A percentile compares a stretch with the other conserved stretches of the same genome.
These are phyloP conservation scores for Neoarthrinium moseri DNA, from an alignment of 2,329 filamentous ascomycete species.

Conservation along the genomic window DNA sequence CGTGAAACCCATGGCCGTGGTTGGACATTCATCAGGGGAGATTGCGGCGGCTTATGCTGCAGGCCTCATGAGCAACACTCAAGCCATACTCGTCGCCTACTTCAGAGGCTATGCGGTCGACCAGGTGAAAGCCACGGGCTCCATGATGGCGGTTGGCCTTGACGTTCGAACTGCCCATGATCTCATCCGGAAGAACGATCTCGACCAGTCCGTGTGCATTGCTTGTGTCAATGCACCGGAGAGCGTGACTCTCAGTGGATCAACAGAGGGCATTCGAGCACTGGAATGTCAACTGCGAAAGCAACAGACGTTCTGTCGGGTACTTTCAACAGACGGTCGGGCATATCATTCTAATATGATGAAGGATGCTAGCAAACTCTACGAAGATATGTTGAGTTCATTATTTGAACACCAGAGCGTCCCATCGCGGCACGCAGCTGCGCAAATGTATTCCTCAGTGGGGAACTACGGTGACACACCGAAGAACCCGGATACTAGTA, in stretches of 20 bases:
- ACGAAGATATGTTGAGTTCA: conserved; percentile 31
- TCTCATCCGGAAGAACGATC: conserved; percentile 18
- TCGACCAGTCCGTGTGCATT: conserved; percentile 15
- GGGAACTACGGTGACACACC: conserved; percentile 21
- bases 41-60: conserved; percentile 31
- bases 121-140: conserved; percentile 20
- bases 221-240: conserved; percentile 27
- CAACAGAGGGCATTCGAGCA: conserved; percentile 18
- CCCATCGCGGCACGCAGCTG: conserved; percentile 17
- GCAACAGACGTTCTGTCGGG: conserved; percentile 29
- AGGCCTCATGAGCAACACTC: conserved; percentile 22
- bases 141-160: conserved; percentile 26
- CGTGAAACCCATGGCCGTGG: conserved; percentile 28
- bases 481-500: conserved; percentile 10
- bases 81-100: conserved; percentile 29
- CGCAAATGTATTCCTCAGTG: conserved; percentile 41
- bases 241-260: conserved; percentile 27
- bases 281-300: conserved; percentile 16
- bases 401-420: conserved; percentile 26
- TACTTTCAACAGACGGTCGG: conserved; percentile 38
- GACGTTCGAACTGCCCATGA: conserved; percentile 16
- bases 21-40: conserved; percentile 29
- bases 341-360: conserved; percentile 52
- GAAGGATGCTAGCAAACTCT: conserved; percentile 30
- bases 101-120: conserved; percentile 24